Percentiles rank a stretch among this genome's conserved stretches.
phyloP scores from a whole-genome alignment of 371 early-diverging fungal species.

The Mortierella sp. region DNA sequence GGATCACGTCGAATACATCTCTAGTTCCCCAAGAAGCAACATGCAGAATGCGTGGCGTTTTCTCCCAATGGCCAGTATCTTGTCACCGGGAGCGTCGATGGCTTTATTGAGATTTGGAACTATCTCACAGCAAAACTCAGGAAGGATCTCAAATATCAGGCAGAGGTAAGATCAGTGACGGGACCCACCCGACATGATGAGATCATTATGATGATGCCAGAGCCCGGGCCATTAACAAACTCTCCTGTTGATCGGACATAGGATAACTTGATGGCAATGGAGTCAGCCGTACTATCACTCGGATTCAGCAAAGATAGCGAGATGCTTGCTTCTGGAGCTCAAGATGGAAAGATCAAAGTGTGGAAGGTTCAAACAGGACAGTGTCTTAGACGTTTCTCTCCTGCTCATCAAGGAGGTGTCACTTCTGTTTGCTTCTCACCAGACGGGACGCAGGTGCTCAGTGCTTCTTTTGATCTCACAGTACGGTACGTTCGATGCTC shows the following conservation, averaged over 20 bases:
- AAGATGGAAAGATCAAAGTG: constrained; percentile 87
- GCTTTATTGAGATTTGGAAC: constrained; percentile 96
- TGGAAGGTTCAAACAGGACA: constrained; percentile 87
- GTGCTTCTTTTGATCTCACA: constrained; percentile 82
- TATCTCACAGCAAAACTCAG: constrained; percentile 88
- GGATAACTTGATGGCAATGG: constrained; percentile 94
- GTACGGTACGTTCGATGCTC: constrained; percentile 70
- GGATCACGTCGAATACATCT: not conserved
- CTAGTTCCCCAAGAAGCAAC: constrained; percentile 89
- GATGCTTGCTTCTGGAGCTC: constrained; percentile 85
- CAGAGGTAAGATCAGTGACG: constrained; percentile 64
- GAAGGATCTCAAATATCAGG: constrained; percentile 90
- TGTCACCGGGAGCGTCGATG: constrained; percentile 92
- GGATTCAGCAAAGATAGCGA: constrained; percentile 81
- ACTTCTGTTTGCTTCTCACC: constrained; percentile 79
- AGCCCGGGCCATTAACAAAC: too few species aligned
- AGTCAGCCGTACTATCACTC: constrained; percentile 81
- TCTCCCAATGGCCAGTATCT: constrained; percentile 85
- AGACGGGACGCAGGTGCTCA: constrained; percentile 81
- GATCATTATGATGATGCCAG: too few species aligned
- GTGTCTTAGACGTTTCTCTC: constrained; percentile 74
- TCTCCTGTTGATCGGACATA: constrained; percentile 26
- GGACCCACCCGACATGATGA: not conserved
- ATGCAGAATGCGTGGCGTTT: constrained; percentile 81
- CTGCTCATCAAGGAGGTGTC: constrained; percentile 89